Percentiles rank a stretch among this genome's conserved stretches.
Evolutionary conservation across 345 rosid genomes (phyloP).

Genomic region (Mercurialis annua): DNA sequence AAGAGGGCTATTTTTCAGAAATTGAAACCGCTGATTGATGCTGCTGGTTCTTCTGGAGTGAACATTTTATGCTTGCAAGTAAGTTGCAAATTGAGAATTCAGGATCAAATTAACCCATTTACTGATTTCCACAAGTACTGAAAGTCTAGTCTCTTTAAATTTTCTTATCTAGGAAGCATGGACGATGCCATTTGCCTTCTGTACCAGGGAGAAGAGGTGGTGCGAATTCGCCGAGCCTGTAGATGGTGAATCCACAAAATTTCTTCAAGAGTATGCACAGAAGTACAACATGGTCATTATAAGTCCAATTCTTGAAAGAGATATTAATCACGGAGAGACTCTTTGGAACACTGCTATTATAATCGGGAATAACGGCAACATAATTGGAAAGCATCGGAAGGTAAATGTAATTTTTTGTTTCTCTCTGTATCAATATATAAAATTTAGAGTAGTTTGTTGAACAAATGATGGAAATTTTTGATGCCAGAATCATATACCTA

Average conservation of each 20-base stretch:
- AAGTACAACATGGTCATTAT: conserved; percentile 87
- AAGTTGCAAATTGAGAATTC: neutral
- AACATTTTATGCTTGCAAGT: conserved; percentile 92
- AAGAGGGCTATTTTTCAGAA: conserved; percentile 63
- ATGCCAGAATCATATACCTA: conserved; percentile 90
- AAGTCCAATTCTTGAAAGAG: conserved; percentile 92
- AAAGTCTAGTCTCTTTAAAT: neutral
- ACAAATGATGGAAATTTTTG: conserved; percentile 14
- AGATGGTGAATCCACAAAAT: conserved; percentile 75
- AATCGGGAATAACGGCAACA: conserved; percentile 82
- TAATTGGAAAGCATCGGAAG: conserved; percentile 94
- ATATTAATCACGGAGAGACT: conserved; percentile 80
- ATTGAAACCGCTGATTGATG: conserved; percentile 66
- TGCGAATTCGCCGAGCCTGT: conserved; percentile 95
- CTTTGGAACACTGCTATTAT: conserved; percentile 90
- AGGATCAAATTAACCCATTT: neutral
- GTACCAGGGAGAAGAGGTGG: conserved; percentile 95
- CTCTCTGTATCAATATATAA: conserved; percentile 10
- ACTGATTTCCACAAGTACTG: neutral
- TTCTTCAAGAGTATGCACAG: conserved; percentile 70
- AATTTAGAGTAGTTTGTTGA: conserved; percentile 3
- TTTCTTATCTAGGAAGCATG: conserved; percentile 69
- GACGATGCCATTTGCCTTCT: conserved; percentile 96
- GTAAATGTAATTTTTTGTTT: conserved; percentile 28
- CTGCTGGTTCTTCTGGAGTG: conserved; percentile 88